A percentile compares a stretch with the other conserved stretches of the same genome.
Evolutionary conservation across 2,329 filamentous ascomycete species (phyloP).

Genomic region (Aureobasidium namibiae): DNA sequence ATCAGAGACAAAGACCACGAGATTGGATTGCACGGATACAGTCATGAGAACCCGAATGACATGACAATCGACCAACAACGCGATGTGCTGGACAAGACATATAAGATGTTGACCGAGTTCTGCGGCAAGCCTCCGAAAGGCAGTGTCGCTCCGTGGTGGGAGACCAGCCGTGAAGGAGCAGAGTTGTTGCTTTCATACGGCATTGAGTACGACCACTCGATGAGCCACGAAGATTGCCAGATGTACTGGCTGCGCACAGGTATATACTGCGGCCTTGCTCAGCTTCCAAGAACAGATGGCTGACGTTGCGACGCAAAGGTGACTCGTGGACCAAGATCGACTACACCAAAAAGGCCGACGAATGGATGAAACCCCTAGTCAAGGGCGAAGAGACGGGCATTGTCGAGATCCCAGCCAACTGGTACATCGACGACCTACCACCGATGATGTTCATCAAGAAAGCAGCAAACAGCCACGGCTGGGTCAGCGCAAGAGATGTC

Average conservation of each 20-base stretch:
- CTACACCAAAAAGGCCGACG: constrained; percentile 50
- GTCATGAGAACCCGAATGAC: constrained; percentile 60
- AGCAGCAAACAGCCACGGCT: constrained; percentile 54
- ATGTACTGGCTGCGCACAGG: too few relatives aligned
- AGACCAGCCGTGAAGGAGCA: constrained; percentile 58
- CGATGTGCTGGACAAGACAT: constrained; percentile 65
- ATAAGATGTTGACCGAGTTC: constrained; percentile 60
- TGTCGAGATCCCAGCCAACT: constrained; percentile 52
- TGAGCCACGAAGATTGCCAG: constrained; percentile 53
- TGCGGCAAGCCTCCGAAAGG: constrained; percentile 60
- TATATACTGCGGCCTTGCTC: too few relatives aligned
- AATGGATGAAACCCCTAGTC: constrained; percentile 58
- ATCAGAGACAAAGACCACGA: constrained; percentile 57
- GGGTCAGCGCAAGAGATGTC: constrained; percentile 44
- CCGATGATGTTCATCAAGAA: constrained; percentile 63
- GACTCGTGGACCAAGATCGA: constrained; percentile 61
- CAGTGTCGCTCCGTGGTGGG: constrained; percentile 64
- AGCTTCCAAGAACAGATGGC: background rate
- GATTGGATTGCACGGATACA: constrained; percentile 59
- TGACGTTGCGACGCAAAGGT: constrained; percentile 25
- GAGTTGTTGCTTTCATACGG: constrained; percentile 56
- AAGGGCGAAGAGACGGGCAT: constrained; percentile 49
- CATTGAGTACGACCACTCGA: constrained; percentile 61
- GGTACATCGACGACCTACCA: constrained; percentile 41
- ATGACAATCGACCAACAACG: constrained; percentile 67